Base-by-base conservation (phyloP, 2,329 filamentous ascomycete species). In the Talaromyces sp. region DNA sequence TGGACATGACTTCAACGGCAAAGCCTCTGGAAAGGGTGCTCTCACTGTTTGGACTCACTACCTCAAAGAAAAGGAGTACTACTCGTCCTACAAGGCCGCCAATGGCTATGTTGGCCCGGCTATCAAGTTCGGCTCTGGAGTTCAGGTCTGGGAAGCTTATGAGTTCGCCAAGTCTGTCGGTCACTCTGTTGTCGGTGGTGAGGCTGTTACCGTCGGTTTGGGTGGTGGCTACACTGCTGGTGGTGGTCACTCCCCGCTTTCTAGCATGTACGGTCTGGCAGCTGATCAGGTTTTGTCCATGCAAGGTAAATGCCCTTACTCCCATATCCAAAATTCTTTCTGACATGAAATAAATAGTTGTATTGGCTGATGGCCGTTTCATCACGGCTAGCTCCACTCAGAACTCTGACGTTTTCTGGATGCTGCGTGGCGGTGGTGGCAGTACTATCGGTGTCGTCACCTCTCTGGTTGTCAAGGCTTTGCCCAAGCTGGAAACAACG, bases 321-420 rank as follows among this genome's bases (percentile, higher is more conserved):
- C 24, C 24, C 24, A 27, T 27, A 9, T 27, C 9, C 9, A 9
- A 27, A 27, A 27, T 5, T 4, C 5, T 27, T 27, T 27, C 24
- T 27, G 24, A 27, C 24, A 5, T 27, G 24, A 9, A 27, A 27
- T 9, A 27, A 4, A 9, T 9, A 24, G 60, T 67, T 20, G 66
- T 68, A 1, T 49, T 64, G 2, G 51, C 63, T 8, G 58, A 61
- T 16, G 66, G 66, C 14, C 57, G 53, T n/a, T 65, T 68, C n/a
- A 53, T 67, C 9, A 68, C 66, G 2, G 64, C 63, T 19, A 62
- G 58, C 1, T 51, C 65, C 37, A 35, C 60, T 20, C 52, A 77
- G 29, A 81, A 87, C 57, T 52, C 72, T 0, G 84, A 87, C 47
- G 71, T 88, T 1, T 87, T 83, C 71, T 88, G 84, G 85, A 85